These are phyloP conservation scores for Fusarium sp. DNA, from an alignment of 2,329 filamentous ascomycete genomes.

Conservation along the genomic window DNA sequence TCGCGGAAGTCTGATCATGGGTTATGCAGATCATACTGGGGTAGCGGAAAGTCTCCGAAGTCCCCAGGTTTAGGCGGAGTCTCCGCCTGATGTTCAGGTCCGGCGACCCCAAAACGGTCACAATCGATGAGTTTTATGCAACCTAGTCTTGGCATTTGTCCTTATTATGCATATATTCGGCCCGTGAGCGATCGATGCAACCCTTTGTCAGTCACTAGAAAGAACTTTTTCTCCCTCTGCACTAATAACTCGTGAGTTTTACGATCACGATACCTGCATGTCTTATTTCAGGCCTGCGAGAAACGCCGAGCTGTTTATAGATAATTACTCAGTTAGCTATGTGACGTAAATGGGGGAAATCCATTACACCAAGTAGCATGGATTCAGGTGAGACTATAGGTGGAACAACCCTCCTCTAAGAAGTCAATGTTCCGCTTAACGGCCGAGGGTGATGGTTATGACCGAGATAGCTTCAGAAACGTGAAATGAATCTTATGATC, in stretches of 20 bases:
- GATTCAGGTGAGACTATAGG: neutral
- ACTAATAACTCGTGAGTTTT: too few species aligned
- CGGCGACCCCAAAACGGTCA: neutral
- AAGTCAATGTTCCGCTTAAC: neutral
- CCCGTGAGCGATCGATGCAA: neutral
- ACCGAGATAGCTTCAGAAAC: neutral
- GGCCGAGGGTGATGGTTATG: neutral
- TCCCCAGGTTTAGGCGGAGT: constrained; percentile 6
- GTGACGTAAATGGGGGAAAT: too few species aligned
- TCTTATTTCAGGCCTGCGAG: too few species aligned
- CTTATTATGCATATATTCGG: neutral
- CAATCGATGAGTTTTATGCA: neutral
- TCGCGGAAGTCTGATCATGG: neutral
- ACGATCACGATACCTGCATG: neutral
- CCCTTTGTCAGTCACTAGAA: neutral
- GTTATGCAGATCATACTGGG: neutral
- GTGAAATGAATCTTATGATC: accelerated
- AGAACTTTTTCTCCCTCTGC: too few species aligned
- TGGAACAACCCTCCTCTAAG: neutral
- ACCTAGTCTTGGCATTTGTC: neutral
- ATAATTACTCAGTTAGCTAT: too few species aligned
- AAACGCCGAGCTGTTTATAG: too few species aligned
- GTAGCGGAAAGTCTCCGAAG: neutral
- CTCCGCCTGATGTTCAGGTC: constrained; percentile 6
- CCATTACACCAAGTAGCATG: too few species aligned